phyloP scores from a whole-genome alignment of 2,329 filamentous ascomycete genomes.

The Chaetomiaceae sp. region DNA sequence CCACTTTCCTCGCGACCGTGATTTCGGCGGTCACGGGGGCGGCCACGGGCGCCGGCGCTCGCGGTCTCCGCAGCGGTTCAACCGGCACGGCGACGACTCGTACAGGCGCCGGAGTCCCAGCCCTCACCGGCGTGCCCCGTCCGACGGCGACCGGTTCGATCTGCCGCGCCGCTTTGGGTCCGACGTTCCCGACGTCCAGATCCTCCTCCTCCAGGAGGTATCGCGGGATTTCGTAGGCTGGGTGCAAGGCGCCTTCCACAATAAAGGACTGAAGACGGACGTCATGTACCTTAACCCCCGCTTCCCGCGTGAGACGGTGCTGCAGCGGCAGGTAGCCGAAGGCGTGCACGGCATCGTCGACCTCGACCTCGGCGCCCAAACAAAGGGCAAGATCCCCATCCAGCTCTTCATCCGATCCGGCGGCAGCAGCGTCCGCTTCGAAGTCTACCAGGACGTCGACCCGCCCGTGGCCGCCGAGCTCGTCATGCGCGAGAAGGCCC shows the following conservation, averaged over 20 bases:
- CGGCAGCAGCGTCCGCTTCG: conserved; percentile 70
- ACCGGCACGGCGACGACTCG: conserved; percentile 37
- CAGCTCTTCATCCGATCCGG: conserved; percentile 79
- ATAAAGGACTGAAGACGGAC: conserved; percentile 67
- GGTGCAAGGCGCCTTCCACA: conserved; percentile 71
- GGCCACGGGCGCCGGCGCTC: conserved; percentile 48
- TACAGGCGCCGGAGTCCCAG: conserved; percentile 68
- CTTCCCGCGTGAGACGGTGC: conserved; percentile 70
- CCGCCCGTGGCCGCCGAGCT: conserved; percentile 75
- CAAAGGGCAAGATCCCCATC: conserved; percentile 67
- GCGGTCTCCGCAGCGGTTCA: conserved; percentile 33
- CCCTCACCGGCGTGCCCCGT: conserved; percentile 49
- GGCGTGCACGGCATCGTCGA: conserved; percentile 82
- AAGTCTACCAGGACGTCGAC: conserved; percentile 82
- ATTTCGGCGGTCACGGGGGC: conserved; percentile 43
- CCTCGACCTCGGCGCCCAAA: conserved; percentile 65
- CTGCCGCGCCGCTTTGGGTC: conserved; percentile 68
- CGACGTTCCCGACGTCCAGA: conserved; percentile 83
- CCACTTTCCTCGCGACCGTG: conserved; percentile 43
- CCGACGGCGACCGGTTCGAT: conserved; percentile 59
- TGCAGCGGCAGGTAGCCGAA: conserved; percentile 80
- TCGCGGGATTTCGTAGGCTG: conserved; percentile 76
- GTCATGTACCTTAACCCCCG: conserved; percentile 75
- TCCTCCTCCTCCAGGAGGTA: conserved; percentile 75
- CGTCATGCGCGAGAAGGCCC: conserved; percentile 63